Conservation (phyloP, 345 rosid species). For the Hibiscus trionum region DNA sequence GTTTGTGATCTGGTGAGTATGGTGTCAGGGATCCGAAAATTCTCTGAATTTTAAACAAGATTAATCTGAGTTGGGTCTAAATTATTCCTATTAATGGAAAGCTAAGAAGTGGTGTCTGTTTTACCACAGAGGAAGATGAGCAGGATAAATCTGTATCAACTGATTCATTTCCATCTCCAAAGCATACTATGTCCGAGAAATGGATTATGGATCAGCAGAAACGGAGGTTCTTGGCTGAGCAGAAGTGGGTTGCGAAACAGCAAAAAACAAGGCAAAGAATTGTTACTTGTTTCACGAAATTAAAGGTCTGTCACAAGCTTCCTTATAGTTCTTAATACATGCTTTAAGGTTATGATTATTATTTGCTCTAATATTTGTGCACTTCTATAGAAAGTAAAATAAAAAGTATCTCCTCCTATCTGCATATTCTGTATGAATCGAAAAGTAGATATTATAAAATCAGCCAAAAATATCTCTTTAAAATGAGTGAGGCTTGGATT, state of each 20-base stretch:
- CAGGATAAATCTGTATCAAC: conserved; percentile 38
- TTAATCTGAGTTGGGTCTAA: conserved; percentile 11
- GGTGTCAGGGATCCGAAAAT: conserved; percentile 14
- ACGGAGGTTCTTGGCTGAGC: conserved; percentile 44
- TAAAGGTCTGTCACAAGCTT: conserved; percentile 49
- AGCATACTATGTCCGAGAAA: conserved; percentile 72
- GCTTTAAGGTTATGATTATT: conserved; percentile 3
- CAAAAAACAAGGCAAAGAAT: conserved; percentile 62
- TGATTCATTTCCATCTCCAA: conserved; percentile 43
- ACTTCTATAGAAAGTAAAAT: not conserved
- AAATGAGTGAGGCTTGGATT: not conserved
- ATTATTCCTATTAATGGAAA: conserved; percentile 14
- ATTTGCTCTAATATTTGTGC: not conserved
- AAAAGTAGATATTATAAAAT: not conserved
- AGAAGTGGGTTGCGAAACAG: conserved; percentile 53
- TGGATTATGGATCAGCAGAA: conserved; percentile 72
- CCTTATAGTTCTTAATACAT: conserved; percentile 10
- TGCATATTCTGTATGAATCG: not conserved
- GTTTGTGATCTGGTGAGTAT: not conserved
- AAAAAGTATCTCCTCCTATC: not conserved
- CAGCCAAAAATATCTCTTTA: not conserved
- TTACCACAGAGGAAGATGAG: conserved; percentile 42
- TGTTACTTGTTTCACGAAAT: conserved; percentile 42
- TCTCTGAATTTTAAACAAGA: conserved; percentile 18
- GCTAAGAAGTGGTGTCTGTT: conserved; percentile 20